A percentile compares a stretch with the other conserved stretches of the same genome.
Evolutionary conservation across 768 basidiomycete species (phyloP).

Genomic region (Lactarius akahatsu): DNA sequence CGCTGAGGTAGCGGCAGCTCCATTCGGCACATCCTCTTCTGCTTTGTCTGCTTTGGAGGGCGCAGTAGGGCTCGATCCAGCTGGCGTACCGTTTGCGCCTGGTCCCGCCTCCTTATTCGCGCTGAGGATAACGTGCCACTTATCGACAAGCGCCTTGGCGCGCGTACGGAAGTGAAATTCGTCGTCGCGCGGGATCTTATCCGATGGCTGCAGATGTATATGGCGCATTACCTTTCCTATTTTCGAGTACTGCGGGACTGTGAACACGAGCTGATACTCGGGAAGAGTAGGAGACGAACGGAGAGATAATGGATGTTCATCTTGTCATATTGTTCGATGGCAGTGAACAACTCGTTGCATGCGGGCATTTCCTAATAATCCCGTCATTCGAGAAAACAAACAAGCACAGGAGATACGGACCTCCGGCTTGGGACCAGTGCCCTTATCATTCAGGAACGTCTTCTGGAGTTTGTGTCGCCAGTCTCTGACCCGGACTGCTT

Average conservation of each 20-base stretch:
- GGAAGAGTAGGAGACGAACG: conserved; percentile 35
- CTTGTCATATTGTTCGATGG: conserved; percentile 71
- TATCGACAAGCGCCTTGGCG: conserved; percentile 65
- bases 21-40: conserved; percentile 21
- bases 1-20: conserved; percentile 1
- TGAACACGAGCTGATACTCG: not conserved
- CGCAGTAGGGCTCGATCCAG: conserved; percentile 23
- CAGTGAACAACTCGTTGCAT: conserved; percentile 68
- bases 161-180: conserved; percentile 74
- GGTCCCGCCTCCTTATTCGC: conserved; percentile 32
- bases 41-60: conserved; percentile 18
- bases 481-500: conserved; percentile 75
- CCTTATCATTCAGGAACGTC: conserved; percentile 69
- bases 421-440: conserved; percentile 57
- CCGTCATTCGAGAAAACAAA: conserved; percentile 7
- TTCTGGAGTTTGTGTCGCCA: conserved; percentile 94
- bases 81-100: conserved; percentile 21
- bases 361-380: conserved; percentile 68
- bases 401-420: conserved; percentile 41
- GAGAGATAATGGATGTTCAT: conserved; percentile 77
- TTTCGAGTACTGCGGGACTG: conserved; percentile 56
- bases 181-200: conserved; percentile 59
- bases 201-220: conserved; percentile 56
- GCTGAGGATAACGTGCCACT: conserved; percentile 60
- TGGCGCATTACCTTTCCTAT: conserved; percentile 89